Evolutionary conservation across 148 eudicot species (phyloP), one percentile per base, ranked within the genome.

Genomic region (Persicaria tinctoria): DNA sequence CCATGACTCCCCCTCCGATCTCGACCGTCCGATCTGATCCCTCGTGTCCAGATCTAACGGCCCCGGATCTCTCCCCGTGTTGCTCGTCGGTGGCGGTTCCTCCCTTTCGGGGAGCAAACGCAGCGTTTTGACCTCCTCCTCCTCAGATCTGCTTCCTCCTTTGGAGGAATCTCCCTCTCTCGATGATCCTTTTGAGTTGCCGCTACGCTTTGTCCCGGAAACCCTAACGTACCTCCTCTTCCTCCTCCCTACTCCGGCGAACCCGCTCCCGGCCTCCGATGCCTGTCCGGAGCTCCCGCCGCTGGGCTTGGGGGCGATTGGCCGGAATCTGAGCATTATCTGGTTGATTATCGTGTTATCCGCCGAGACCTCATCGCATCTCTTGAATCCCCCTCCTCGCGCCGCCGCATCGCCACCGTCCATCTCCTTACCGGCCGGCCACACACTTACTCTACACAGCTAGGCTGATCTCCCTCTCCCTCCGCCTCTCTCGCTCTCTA

Each of bases 271-370:
- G 20, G 66, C 64, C 50, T 51, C 74, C 38, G 47, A 62, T 46
- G 64, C 10, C 6, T 81, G 51, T 0, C 44, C 59, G 8, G 82
- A 54, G 38, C 70, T 78, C 0, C 54, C 77, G 47, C 78, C 45
- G 3, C 14, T 78, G 20, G 90, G 92, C 70, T 85, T 89, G 7
- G 92, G 92, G 8, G 90, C 92, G 14, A 89, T 89, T 57, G 92
- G 92, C 68, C 92, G 85, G 86, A 79, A 89, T 63, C 85, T 70
- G 7, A 85, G 79, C 90, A 89, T 83, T 20, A 88, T 80, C 72
- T 55, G 78, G 70, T 76, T 78, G 69, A 85, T 78, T 75, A 81
- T 81, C 74, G 76, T 73, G 73, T 59, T 77, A 14, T 77, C 80
- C 1, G 50, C 13, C 5, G 62, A 56, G 18, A 56, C 62, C 62